These are phyloP conservation scores for Trichoderma simmonsii DNA, from an alignment of 2,329 filamentous ascomycete species.

Conservation along the genomic window DNA sequence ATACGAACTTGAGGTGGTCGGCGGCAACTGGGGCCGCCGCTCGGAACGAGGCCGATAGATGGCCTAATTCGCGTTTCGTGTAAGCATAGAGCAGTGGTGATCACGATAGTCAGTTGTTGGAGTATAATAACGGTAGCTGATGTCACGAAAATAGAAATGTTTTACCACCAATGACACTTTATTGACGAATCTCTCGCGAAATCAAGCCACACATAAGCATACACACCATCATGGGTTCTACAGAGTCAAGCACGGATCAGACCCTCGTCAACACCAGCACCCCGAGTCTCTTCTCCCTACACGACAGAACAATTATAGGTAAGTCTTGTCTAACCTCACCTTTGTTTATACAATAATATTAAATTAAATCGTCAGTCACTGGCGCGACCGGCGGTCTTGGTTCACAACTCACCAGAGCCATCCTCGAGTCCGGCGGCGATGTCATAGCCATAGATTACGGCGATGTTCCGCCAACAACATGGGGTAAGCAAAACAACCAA, in stretches of 20 bases:
- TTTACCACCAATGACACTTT: not conserved
- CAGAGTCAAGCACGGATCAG: not conserved
- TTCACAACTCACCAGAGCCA: constrained; percentile 10
- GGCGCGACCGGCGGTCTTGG: constrained; percentile 15
- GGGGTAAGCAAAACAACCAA: not conserved
- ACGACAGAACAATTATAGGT: constrained; percentile 14
- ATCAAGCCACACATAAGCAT: not conserved
- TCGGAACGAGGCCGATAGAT: not conserved
- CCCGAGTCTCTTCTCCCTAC: constrained; percentile 8
- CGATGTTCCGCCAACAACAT: not conserved
- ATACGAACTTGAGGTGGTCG: not conserved
- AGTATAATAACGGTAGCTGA: not conserved
- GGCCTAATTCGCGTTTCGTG: not conserved
- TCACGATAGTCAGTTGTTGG: not conserved
- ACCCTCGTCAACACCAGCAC: not conserved
- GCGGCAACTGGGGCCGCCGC: constrained; percentile 16
- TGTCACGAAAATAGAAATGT: not conserved
- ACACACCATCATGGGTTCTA: constrained; percentile 3
- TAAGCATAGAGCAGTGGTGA: not conserved
- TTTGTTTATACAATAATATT: too few species aligned
- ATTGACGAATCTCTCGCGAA: not conserved
- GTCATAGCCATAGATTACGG: constrained; percentile 15
- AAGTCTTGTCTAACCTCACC: not conserved
- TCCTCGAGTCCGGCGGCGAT: constrained; percentile 19
- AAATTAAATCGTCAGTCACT: not conserved